A percentile compares a stretch with the other conserved stretches of the same genome.
These are phyloP conservation scores for Apodospora peruviana DNA, from an alignment of 495 filamentous ascomycete species.

Conservation along the genomic window DNA sequence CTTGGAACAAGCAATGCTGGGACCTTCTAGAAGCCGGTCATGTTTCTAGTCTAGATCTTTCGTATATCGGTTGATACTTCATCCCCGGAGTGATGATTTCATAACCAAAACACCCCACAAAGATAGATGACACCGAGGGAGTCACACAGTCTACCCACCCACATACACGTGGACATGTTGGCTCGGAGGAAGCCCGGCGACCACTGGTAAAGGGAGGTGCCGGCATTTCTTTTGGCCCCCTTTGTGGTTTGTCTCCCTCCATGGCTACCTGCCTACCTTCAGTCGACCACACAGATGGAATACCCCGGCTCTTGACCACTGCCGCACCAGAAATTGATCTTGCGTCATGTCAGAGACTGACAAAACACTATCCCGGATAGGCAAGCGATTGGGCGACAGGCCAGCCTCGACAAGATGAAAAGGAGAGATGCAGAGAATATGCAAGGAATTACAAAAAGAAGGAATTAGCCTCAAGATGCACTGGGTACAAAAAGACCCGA, in stretches of 20 bases:
- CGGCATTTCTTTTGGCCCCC: background rate
- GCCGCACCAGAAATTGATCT: no score
- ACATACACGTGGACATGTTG: background rate
- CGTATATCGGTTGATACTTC: background rate
- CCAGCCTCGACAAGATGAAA: no score
- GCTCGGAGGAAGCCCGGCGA: background rate
- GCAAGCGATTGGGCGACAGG: no score
- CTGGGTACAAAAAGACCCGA: no score
- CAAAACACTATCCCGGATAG: no score
- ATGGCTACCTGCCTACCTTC: background rate
- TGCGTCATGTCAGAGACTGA: no score
- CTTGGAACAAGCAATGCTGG: background rate
- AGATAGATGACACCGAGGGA: no score
- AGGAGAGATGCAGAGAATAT: no score
- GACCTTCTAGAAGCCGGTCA: slow-evolving; percentile 10
- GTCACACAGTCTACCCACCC: background rate
- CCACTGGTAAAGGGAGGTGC: background rate
- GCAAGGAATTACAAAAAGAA: no score
- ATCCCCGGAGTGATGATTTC: no score
- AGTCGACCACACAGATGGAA: background rate
- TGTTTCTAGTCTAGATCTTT: slow-evolving; percentile 1
- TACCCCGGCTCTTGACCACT: background rate
- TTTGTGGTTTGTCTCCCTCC: background rate
- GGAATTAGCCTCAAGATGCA: no score
- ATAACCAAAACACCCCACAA: no score